Conservation (phyloP, 2,329 filamentous ascomycete species). For the Keithomyces neogunnii region DNA sequence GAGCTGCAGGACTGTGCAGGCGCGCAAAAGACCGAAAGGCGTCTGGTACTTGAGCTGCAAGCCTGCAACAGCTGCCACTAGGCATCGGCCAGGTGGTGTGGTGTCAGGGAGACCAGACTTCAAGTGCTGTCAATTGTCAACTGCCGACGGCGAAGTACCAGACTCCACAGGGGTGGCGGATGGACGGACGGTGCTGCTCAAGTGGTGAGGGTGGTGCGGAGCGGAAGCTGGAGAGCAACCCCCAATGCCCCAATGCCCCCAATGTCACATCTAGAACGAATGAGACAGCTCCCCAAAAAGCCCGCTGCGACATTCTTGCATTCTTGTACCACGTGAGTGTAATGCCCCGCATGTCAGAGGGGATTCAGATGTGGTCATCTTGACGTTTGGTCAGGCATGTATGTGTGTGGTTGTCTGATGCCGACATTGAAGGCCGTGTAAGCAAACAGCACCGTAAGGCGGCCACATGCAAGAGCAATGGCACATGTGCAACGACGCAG, state of each 20-base stretch:
- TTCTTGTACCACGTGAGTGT: neutral
- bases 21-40: neutral
- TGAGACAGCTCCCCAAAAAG: neutral
- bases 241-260: neutral
- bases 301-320: neutral
- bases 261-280: neutral
- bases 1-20: neutral
- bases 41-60: neutral
- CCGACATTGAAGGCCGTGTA: too few species aligned
- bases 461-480: too few species aligned
- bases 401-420: too few species aligned
- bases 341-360: neutral
- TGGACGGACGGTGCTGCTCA: neutral
- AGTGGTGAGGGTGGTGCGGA: conserved; percentile 1
- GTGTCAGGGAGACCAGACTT: neutral
- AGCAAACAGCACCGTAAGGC: too few species aligned
- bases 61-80: conserved; percentile 2
- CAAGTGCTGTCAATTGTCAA: neutral
- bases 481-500: neutral
- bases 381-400: neutral
- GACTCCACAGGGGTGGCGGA: neutral
- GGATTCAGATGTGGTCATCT: too few species aligned
- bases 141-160: neutral
- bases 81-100: conserved; percentile 5
- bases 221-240: neutral